Percentiles rank a stretch among this genome's conserved stretches.
Conservation (phyloP, 148 eudicot genomes). For the Nepenthes mirabilis region DNA sequence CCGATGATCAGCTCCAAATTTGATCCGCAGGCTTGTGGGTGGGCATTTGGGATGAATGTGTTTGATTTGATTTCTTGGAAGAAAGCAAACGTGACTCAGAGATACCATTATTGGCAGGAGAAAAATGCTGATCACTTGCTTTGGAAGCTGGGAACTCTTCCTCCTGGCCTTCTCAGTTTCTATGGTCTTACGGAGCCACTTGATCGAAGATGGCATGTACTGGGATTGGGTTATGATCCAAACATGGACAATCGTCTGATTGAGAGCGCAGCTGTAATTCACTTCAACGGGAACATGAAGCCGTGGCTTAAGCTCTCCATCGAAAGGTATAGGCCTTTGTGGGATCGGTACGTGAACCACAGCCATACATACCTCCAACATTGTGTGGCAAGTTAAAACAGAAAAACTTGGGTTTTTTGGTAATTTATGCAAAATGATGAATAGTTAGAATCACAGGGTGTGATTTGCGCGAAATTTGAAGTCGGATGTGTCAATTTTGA, state of each 20-base stretch:
- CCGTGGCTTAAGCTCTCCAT: constrained; percentile 11
- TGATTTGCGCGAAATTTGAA: no score
- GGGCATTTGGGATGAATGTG: constrained; percentile 13
- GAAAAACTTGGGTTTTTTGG: background rate
- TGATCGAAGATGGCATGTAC: constrained; percentile 14
- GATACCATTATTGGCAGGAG: constrained; percentile 10
- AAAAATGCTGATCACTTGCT: constrained; percentile 6
- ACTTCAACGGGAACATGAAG: constrained; percentile 15
- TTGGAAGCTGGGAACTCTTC: constrained; percentile 11
- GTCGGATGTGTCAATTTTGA: no score
- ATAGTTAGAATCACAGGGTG: no score
- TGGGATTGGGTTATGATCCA: constrained; percentile 11
- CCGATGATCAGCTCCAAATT: constrained; percentile 8
- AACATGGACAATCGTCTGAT: constrained; percentile 10
- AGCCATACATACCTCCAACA: constrained; percentile 7
- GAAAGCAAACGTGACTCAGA: constrained; percentile 5
- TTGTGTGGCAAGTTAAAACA: constrained; percentile 5
- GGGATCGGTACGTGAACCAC: constrained; percentile 13
- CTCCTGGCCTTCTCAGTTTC: constrained; percentile 12
- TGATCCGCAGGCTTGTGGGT: constrained; percentile 13
- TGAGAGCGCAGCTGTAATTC: constrained; percentile 10
- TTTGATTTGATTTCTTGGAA: constrained; percentile 13
- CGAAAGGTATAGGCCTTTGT: constrained; percentile 8
- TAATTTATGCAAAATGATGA: no score
- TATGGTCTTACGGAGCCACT: constrained; percentile 14